Conservation (phyloP, 179 eudicot species). For the Corrigiola litoralis region DNA sequence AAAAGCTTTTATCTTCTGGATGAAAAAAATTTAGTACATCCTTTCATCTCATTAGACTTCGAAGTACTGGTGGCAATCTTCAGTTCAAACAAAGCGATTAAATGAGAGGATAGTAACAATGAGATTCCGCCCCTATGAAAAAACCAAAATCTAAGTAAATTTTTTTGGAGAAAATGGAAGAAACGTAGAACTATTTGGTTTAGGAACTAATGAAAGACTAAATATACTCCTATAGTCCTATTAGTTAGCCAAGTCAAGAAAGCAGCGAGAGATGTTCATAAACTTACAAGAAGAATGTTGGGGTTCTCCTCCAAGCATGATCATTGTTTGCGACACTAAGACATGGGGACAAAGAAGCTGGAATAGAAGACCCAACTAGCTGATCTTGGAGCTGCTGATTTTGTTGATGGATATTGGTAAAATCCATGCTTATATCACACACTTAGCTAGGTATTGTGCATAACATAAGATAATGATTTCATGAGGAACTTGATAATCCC, state of each 20-base stretch:
- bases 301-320: constrained; percentile 38
- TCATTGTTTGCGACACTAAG: constrained; percentile 27
- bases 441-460: neutral
- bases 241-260: neutral
- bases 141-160: neutral
- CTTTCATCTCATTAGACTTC: no score
- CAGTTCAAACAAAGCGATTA: neutral
- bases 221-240: neutral
- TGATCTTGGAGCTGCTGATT: constrained; percentile 41
- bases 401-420: constrained; percentile 48
- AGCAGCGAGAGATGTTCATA: constrained; percentile 11
- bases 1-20: no score
- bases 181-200: neutral
- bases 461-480: neutral
- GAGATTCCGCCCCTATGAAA: neutral
- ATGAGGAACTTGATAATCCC: constrained; percentile 65
- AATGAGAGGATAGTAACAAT: no score
- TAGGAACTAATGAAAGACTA: neutral
- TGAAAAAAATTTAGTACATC: no score
- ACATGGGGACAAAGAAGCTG: constrained; percentile 27
- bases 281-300: constrained; percentile 55
- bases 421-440: constrained; percentile 45
- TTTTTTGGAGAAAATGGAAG: neutral
- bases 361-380: constrained; percentile 31
- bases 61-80: neutral